Percentiles rank a stretch among this genome's conserved stretches.
Evolutionary conservation across 306 rosid genomes (phyloP).

Genomic region (Fagus sylvatica): DNA sequence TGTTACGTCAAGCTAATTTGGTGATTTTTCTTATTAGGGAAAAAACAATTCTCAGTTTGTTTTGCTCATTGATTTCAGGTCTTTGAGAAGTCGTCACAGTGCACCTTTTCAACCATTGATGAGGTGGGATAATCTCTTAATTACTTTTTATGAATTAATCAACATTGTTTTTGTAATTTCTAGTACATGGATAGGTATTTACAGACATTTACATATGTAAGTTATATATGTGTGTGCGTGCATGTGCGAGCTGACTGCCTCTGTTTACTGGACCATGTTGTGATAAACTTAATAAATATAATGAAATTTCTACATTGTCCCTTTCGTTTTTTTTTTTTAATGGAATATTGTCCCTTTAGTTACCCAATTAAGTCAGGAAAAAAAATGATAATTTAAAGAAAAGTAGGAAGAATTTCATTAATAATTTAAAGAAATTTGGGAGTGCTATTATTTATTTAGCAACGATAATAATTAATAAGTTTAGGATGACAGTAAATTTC

Average conservation of each 20-base stretch:
- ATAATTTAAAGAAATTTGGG: too few species aligned
- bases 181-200: neutral
- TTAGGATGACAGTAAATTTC: too few species aligned
- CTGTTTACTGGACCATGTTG: conserved; percentile 23
- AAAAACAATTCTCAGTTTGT: neutral
- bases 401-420: too few species aligned
- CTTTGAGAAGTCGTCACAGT: conserved; percentile 68
- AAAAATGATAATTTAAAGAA: too few species aligned
- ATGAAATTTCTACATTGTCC: too few species aligned
- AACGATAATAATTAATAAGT: too few species aligned
- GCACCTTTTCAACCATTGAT: conserved; percentile 66
- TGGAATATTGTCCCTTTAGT: too few species aligned
- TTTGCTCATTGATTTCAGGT: conserved; percentile 56
- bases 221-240: neutral
- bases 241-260: neutral
- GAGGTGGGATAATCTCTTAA: conserved; percentile 53
- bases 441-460: too few species aligned
- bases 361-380: too few species aligned
- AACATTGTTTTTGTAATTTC: conserved; percentile 9
- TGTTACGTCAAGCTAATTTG: conserved; percentile 8
- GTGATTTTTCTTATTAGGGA: conserved; percentile 6
- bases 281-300: too few species aligned
- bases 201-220: neutral
- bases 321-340: too few species aligned
- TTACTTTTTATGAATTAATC: conserved; percentile 2